Percentiles rank a stretch among this genome's conserved stretches.
These are phyloP conservation scores for Tolypocladium tropicale DNA, from an alignment of 2,329 filamentous ascomycete species.

Conservation along the genomic window DNA sequence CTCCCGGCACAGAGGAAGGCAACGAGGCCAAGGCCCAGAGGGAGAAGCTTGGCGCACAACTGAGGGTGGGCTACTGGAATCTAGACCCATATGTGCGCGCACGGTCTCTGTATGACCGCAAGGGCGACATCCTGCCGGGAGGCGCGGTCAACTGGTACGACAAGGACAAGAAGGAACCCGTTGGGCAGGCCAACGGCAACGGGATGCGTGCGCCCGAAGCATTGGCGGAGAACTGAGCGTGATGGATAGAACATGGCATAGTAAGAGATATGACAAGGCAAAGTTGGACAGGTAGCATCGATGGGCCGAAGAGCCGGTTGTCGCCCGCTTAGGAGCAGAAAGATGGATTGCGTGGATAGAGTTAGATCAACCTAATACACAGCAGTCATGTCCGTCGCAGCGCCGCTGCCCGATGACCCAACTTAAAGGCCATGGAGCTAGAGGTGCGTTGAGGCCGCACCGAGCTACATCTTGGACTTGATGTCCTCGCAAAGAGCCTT, in stretches of 20 bases:
- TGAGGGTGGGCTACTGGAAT: constrained; percentile 75
- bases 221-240: constrained; percentile 29
- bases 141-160: constrained; percentile 66
- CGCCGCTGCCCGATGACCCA: not conserved
- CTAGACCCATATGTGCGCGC: constrained; percentile 82
- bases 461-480: constrained; percentile 71
- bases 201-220: constrained; percentile 18
- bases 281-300: not conserved
- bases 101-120: constrained; percentile 74
- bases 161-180: constrained; percentile 7
- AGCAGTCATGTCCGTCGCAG: not conserved
- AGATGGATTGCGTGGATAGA: not conserved
- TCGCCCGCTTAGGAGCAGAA: not conserved
- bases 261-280: not conserved
- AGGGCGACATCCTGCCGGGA: constrained; percentile 55
- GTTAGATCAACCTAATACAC: not conserved
- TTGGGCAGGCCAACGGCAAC: constrained; percentile 7
- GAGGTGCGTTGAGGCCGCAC: not conserved
- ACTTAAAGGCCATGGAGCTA: not conserved
- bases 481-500: constrained; percentile 73
- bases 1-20: constrained; percentile 29
- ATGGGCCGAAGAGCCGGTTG: not conserved
- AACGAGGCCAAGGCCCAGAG: constrained; percentile 45
- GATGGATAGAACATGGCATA: not conserved
- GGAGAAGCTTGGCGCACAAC: constrained; percentile 46